These are phyloP conservation scores for Westerdykella sp. DNA, from an alignment of 2,329 filamentous ascomycete species.

Conservation along the genomic window DNA sequence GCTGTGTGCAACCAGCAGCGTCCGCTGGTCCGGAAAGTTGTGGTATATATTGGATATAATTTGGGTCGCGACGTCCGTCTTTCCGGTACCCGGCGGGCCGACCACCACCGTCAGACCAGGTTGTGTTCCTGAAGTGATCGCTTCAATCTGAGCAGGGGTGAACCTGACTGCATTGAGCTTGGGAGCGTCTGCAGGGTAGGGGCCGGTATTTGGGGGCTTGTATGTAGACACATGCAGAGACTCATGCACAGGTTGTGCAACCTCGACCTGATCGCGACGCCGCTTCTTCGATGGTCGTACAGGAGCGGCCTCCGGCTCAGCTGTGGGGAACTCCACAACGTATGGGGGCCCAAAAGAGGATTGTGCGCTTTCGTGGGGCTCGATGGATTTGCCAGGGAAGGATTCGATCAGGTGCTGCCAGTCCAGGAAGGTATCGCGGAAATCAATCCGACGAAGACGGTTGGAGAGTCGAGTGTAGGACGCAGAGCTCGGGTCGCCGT, in stretches of 20 bases:
- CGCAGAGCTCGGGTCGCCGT: slow-evolving; percentile 84
- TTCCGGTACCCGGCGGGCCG: slow-evolving; percentile 91
- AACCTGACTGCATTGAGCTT: slow-evolving; percentile 81
- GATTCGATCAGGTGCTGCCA: slow-evolving; percentile 92
- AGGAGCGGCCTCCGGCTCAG: slow-evolving; percentile 40
- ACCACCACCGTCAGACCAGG: slow-evolving; percentile 91
- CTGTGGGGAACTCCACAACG: slow-evolving; percentile 59
- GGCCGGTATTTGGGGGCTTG: slow-evolving; percentile 78
- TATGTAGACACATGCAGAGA: slow-evolving; percentile 82
- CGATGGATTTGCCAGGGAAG: slow-evolving; percentile 78
- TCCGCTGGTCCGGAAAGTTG: slow-evolving; percentile 90
- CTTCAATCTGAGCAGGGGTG: slow-evolving; percentile 84
- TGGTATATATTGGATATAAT: slow-evolving; percentile 99
- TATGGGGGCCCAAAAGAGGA: slow-evolving; percentile 83
- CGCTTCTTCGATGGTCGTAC: slow-evolving; percentile 73
- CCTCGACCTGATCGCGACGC: slow-evolving; percentile 68
- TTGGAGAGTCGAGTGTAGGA: slow-evolving; percentile 78
- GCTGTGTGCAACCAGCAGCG: slow-evolving; percentile 88
- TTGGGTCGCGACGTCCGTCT: slow-evolving; percentile 98
- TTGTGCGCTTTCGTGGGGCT: slow-evolving; percentile 65
- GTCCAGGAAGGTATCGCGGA: slow-evolving; percentile 87
- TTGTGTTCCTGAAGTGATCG: slow-evolving; percentile 88
- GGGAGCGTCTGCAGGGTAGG: slow-evolving; percentile 78
- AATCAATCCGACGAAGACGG: slow-evolving; percentile 73
- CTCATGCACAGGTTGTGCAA: slow-evolving; percentile 54